phyloP scores from a whole-genome alignment of 1,284 basidiomycete genomes.

The Ceraceosorus guamensis region DNA sequence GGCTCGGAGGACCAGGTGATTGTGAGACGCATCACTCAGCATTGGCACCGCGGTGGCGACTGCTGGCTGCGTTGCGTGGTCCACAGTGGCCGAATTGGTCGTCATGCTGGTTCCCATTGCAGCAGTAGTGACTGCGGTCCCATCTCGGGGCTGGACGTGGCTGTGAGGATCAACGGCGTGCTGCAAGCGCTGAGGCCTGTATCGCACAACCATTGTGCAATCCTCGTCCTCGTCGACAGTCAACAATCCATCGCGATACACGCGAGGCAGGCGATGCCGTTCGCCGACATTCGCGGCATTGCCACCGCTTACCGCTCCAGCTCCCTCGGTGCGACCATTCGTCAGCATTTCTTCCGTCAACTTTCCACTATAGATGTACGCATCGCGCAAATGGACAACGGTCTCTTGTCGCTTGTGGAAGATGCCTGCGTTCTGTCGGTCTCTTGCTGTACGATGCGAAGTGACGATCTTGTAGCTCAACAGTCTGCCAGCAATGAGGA shows the following conservation, averaged over 20 bases:
- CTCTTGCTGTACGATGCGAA: conserved; percentile 32
- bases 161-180: conserved; percentile 3
- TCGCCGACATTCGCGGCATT: conserved; percentile 4
- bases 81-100: background rate
- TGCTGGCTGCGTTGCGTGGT: conserved; percentile 50
- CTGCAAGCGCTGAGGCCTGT: conserved; percentile 28
- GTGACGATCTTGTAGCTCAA: conserved; percentile 37
- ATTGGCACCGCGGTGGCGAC: background rate
- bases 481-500: conserved; percentile 39
- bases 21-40: conserved; percentile 58
- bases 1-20: conserved; percentile 63
- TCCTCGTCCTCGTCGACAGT: conserved; percentile 44
- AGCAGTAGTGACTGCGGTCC: background rate
- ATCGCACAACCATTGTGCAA: conserved; percentile 45
- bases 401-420: conserved; percentile 38
- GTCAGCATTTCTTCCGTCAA: conserved; percentile 32
- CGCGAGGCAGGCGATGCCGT: conserved; percentile 28
- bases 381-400: conserved; percentile 42
- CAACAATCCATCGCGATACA: conserved; percentile 40
- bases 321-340: conserved; percentile 25
- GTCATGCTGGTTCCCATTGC: background rate
- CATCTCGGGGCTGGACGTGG: background rate
- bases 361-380: conserved; percentile 44
- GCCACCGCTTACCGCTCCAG: conserved; percentile 4
- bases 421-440: conserved; percentile 47